Conservation (phyloP, 1,139 yeast genomes). For the Yamadazyma taylorii region DNA sequence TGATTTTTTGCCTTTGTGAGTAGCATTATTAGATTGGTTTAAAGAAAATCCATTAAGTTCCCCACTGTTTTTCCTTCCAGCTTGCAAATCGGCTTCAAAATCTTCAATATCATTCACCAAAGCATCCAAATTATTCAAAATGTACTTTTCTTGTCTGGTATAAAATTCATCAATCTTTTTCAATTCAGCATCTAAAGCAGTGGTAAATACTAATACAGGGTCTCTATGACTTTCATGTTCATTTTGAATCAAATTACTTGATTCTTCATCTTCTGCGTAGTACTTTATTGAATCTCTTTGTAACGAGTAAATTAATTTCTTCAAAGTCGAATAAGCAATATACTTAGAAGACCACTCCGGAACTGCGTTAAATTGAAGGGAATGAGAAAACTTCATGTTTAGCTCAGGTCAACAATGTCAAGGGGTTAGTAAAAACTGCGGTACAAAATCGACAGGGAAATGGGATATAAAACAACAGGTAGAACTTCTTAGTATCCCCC, state of each 20-base stretch:
- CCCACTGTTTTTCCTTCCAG: constrained; percentile 11
- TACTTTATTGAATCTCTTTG: constrained; percentile 54
- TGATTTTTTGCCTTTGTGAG: too few species aligned
- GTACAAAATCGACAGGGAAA: too few species aligned
- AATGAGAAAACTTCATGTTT: constrained; percentile 68
- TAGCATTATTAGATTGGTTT: constrained; percentile 6
- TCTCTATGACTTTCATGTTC: constrained; percentile 27
- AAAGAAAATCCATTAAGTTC: constrained; percentile 13
- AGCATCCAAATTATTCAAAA: constrained; percentile 50
- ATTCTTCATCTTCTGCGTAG: constrained; percentile 24
- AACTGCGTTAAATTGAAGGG: constrained; percentile 70
- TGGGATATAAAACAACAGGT: too few species aligned
- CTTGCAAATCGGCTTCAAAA: constrained; percentile 35
- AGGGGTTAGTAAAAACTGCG: background rate
- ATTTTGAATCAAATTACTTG: constrained; percentile 27
- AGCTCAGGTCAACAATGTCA: background rate
- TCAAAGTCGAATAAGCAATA: constrained; percentile 62
- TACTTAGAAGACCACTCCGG: constrained; percentile 78
- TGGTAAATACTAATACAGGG: constrained; percentile 40
- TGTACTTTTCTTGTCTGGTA: constrained; percentile 48
- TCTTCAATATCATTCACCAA: constrained; percentile 51
- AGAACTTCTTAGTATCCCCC: too few species aligned
- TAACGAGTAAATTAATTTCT: constrained; percentile 62
- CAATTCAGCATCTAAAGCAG: constrained; percentile 59
- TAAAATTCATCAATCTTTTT: constrained; percentile 61